Percentiles rank a stretch among this genome's conserved stretches.
These are phyloP conservation scores for Alternaria panax DNA, from an alignment of 2,329 filamentous ascomycete species.

Conservation along the genomic window DNA sequence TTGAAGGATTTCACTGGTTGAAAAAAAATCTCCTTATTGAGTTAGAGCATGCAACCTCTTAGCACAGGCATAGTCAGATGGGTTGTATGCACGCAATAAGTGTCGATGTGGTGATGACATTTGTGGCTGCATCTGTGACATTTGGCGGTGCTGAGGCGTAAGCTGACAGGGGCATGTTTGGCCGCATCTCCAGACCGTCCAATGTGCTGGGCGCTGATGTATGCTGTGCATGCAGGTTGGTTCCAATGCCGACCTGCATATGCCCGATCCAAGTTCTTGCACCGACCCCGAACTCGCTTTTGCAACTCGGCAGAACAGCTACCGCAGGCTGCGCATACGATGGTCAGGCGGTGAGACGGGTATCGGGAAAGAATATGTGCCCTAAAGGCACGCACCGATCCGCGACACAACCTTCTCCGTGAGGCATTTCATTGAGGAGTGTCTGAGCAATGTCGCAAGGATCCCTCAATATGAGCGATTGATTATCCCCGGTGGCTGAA, in stretches of 20 bases:
- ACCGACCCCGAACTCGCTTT: neutral
- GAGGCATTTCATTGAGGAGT: neutral
- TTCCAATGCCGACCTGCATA: conserved; percentile 3
- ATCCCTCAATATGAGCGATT: neutral
- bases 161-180: conserved; percentile 12
- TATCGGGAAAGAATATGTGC: neutral
- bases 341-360: neutral
- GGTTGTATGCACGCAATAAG: too few species aligned
- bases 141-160: conserved; percentile 11
- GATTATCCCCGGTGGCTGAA: conserved; percentile 1
- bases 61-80: too few species aligned
- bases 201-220: neutral
- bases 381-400: neutral
- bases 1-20: too few species aligned
- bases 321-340: neutral
- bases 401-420: neutral
- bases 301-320: neutral
- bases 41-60: too few species aligned
- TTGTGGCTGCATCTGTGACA: conserved; percentile 4
- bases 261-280: conserved; percentile 1
- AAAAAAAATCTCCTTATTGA: too few species aligned
- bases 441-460: conserved; percentile 1
- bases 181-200: neutral
- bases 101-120: neutral
- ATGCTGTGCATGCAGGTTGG: neutral